Base-by-base conservation (phyloP, 2,329 filamentous ascomycete genomes). In the Pseudogymnoascus pannorum region DNA sequence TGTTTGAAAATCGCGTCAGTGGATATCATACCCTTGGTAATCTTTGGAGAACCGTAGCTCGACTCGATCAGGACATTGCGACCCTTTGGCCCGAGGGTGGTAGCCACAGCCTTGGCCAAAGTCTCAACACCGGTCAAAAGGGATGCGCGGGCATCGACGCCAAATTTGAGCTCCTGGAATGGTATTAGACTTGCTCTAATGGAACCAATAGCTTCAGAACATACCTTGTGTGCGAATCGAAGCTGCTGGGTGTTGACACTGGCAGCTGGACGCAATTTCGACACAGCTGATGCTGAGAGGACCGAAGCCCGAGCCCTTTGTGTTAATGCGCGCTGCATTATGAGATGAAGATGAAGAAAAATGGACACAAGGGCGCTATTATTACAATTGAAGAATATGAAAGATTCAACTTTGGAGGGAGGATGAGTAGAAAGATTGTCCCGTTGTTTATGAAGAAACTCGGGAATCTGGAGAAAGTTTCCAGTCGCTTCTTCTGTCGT, bases 51-150 rank as follows among this genome's bases (percentile, higher is more conserved):
- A 77, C 94, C 94, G 73, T 96, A 99, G 82, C 91, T 91, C 66
- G 93, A 97, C 83, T 99, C 94, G 70, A 99, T 99, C 74, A 99
- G 78, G 69, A 99, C 94, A 80, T 97, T 99, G 75, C 94, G 88
- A 77, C 94, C 94, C 85, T 99, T 99, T 72, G 94, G 94, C 69
- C 94, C 94, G 65, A 99, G 85, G 67, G 94, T 99, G 65, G 93
- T 96, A 67, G 93, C 89, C 66, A 99, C 94, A 66, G 94, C 94
- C 81, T 88, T 96, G 72, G 94, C 92, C 67, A 99, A 87, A 69
- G 94, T 97, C 77, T 99, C 94, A 67, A 97, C 92, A 85, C 94
- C 94, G 73, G 87, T 87, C 68, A 99, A 85, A 66, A 99, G 87
- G 69, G 91, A 76, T 72, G 92, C 92, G 75, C 94, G 88, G 71